These are phyloP conservation scores for Quercus parvula DNA, from an alignment of 306 rosid genomes.

Conservation along the genomic window DNA sequence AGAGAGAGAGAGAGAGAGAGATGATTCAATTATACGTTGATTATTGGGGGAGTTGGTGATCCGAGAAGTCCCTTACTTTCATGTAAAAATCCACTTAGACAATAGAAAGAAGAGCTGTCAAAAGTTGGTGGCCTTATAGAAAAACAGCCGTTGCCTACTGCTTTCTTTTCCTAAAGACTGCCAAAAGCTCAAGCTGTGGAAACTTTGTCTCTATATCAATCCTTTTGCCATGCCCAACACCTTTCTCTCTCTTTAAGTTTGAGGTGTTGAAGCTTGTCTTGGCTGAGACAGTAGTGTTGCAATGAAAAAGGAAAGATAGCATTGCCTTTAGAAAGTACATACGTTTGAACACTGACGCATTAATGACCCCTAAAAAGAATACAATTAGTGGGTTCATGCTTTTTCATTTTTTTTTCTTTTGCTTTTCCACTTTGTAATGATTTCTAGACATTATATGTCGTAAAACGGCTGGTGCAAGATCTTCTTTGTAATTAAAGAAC, in stretches of 20 bases:
- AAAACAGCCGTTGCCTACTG: constrained; percentile 33
- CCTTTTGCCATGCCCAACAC: constrained; percentile 28
- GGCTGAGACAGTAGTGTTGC: constrained; percentile 36
- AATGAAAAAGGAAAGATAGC: constrained; percentile 42
- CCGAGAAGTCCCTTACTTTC: constrained; percentile 84
- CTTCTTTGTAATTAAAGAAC: constrained; percentile 47
- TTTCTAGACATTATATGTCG: constrained; percentile 43
- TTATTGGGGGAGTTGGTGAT: constrained; percentile 33
- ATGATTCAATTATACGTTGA: constrained; percentile 26
- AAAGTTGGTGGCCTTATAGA: constrained; percentile 39
- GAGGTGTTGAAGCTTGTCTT: constrained; percentile 31
- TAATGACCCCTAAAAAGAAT: constrained; percentile 72
- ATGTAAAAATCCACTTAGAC: constrained; percentile 46
- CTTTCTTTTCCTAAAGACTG: constrained; percentile 65
- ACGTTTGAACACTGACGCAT: constrained; percentile 45
- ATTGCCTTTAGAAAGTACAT: constrained; percentile 43
- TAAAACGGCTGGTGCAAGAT: constrained; percentile 36
- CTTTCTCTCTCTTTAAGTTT: constrained; percentile 29
- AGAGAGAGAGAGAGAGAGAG: neutral
- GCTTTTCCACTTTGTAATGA: constrained; percentile 34
- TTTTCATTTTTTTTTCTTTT: constrained; percentile 6
- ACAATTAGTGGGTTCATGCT: constrained; percentile 57
- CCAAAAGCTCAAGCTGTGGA: constrained; percentile 71
- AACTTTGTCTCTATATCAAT: constrained; percentile 79
- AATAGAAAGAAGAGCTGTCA: constrained; percentile 25